A percentile compares a stretch with the other conserved stretches of the same genome.
Evolutionary conservation across 139 green algal genomes (phyloP).

Genomic region (Dunaliella sp.): DNA sequence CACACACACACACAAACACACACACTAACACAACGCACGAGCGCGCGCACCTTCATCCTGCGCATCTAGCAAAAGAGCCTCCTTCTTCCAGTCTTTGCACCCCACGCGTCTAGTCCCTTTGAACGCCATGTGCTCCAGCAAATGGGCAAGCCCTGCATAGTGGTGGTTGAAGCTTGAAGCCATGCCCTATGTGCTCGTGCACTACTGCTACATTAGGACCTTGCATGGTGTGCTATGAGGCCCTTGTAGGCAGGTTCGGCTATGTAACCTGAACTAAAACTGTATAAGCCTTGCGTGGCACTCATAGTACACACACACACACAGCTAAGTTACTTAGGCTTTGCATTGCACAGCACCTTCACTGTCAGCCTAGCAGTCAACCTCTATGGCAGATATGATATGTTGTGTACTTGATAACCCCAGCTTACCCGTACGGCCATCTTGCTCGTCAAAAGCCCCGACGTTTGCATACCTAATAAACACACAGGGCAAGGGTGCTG

Average conservation of each 20-base stretch:
- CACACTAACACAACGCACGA: background rate
- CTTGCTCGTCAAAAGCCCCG: constrained; percentile 72
- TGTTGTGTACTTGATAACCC: background rate
- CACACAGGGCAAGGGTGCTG: background rate
- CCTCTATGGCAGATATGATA: background rate
- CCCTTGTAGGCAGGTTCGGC: background rate
- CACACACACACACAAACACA: background rate
- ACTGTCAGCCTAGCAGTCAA: background rate
- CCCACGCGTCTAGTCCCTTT: constrained; percentile 52
- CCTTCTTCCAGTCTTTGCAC: constrained; percentile 26
- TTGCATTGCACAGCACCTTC: background rate
- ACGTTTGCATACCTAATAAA: constrained; percentile 38
- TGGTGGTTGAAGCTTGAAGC: background rate
- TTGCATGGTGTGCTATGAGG: background rate
- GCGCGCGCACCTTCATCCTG: constrained; percentile 61
- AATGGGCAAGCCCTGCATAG: constrained; percentile 69
- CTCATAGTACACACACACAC: background rate
- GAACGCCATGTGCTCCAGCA: constrained; percentile 87
- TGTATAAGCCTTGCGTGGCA: too few relatives aligned
- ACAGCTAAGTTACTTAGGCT: background rate
- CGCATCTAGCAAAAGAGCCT: constrained; percentile 58
- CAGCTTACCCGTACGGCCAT: constrained; percentile 61
- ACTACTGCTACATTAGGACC: background rate
- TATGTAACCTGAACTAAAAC: background rate
- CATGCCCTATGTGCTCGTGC: background rate